These are phyloP conservation scores for Dothistroma pini DNA, from an alignment of 2,329 filamentous ascomycete genomes.

Conservation along the genomic window DNA sequence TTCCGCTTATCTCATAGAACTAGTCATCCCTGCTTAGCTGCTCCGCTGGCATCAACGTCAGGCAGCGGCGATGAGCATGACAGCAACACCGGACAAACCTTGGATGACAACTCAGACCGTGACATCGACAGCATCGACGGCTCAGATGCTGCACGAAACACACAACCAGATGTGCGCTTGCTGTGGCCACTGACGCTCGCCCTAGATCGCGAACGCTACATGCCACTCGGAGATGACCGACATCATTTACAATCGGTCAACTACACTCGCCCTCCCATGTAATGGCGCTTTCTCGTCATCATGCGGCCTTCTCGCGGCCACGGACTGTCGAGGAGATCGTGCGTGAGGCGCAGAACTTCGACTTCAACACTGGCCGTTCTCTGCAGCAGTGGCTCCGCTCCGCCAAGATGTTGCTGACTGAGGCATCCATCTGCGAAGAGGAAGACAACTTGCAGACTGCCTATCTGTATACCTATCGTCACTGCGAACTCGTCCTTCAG, in stretches of 20 bases:
- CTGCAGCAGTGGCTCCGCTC: slow-evolving; percentile 48
- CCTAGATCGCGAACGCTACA: no score
- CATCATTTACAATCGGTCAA: no score
- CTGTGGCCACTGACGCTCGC: no score
- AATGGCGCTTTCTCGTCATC: slow-evolving; percentile 33
- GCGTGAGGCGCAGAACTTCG: slow-evolving; percentile 70
- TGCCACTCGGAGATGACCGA: no score
- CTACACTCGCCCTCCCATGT: background rate
- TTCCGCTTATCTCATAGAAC: background rate
- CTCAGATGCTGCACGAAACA: no score
- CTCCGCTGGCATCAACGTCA: background rate
- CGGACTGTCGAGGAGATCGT: slow-evolving; percentile 71
- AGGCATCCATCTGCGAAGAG: slow-evolving; percentile 80
- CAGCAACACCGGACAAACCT: background rate
- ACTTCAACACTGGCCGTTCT: slow-evolving; percentile 72
- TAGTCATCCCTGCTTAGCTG: background rate
- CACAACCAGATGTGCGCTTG: no score
- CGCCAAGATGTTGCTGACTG: slow-evolving; percentile 31
- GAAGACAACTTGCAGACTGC: slow-evolving; percentile 85
- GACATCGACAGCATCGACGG: background rate
- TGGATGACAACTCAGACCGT: background rate
- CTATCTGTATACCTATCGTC: slow-evolving; percentile 86
- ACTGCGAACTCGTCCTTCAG: slow-evolving; percentile 77
- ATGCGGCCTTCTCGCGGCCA: slow-evolving; percentile 25
- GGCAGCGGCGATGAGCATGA: slow-evolving; percentile 2